These are phyloP conservation scores for Yueomyces sinensis DNA, from an alignment of 805 yeast species.

Conservation along the genomic window DNA sequence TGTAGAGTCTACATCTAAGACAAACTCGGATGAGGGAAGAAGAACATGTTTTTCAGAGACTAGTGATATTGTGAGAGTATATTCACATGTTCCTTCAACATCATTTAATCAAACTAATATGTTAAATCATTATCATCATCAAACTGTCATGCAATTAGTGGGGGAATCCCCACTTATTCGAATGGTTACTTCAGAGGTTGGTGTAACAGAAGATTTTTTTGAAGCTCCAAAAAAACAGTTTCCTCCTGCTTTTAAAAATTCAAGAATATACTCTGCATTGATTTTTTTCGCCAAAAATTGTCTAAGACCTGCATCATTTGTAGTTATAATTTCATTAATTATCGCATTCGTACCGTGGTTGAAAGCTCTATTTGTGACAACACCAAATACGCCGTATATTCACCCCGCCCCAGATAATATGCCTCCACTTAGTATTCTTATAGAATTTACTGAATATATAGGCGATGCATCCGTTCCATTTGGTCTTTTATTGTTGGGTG, in stretches of 20 bases:
- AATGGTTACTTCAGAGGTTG: constrained; percentile 24
- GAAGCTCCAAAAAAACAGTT: constrained; percentile 19
- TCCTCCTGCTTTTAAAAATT: constrained; percentile 16
- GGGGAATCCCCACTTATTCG: too few species aligned
- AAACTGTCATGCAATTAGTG: too few species aligned
- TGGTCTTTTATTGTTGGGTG: constrained; percentile 77
- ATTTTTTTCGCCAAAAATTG: constrained; percentile 38
- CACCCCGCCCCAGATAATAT: constrained; percentile 72
- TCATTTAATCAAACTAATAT: too few species aligned
- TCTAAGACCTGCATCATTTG: constrained; percentile 57
- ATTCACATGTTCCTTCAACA: too few species aligned
- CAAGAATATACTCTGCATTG: constrained; percentile 16
- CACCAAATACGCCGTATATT: constrained; percentile 31
- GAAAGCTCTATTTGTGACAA: constrained; percentile 55
- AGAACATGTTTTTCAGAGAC: too few species aligned
- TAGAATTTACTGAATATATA: constrained; percentile 68
- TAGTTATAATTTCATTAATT: constrained; percentile 51
- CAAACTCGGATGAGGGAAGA: too few species aligned
- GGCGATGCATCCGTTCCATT: constrained; percentile 87
- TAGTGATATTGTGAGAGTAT: too few species aligned
- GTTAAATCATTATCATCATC: too few species aligned
- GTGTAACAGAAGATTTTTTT: constrained; percentile 20
- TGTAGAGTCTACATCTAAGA: too few species aligned
- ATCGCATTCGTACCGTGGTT: constrained; percentile 84
- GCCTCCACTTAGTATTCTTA: constrained; percentile 80